Conservation (phyloP, 2,329 filamentous ascomycete species). For the Fusarium verrucosum region DNA sequence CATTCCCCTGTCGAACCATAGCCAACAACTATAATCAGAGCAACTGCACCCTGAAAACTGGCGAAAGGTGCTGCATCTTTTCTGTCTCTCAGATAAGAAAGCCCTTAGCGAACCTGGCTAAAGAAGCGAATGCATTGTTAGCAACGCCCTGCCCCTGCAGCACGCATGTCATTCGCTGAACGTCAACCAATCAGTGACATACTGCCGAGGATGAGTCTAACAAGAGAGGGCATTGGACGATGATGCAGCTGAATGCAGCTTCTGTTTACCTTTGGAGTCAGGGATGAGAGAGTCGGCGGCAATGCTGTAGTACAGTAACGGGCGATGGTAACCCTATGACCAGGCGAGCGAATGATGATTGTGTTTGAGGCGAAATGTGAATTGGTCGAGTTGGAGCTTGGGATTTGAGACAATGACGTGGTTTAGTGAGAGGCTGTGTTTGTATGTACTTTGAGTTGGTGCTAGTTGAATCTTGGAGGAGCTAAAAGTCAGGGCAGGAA, state of each 20-base stretch:
- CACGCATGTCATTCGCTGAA: conserved; percentile 27
- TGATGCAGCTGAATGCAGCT: conserved; percentile 24
- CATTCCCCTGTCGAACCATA: conserved; percentile 27
- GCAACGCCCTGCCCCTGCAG: conserved; percentile 12
- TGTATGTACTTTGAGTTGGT: background rate
- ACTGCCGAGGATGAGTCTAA: conserved; percentile 17
- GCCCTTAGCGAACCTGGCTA: conserved; percentile 24
- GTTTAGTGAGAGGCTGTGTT: background rate
- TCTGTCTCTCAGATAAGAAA: background rate
- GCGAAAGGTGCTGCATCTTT: background rate
- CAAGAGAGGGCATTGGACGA: conserved; percentile 15
- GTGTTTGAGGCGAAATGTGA: background rate
- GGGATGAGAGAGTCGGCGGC: conserved; percentile 6
- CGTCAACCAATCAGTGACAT: conserved; percentile 18
- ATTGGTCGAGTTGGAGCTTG: background rate
- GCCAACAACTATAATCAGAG: background rate
- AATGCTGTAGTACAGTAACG: too few species aligned
- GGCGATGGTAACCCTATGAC: background rate
- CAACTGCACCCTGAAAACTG: rapidly evolving
- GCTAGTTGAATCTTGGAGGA: background rate
- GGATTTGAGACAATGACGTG: background rate
- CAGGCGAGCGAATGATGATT: conserved; percentile 8
- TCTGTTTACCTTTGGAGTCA: conserved; percentile 2
- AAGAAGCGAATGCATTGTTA: conserved; percentile 15
- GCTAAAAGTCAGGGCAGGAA: too few species aligned